Evolutionary conservation across 495 filamentous ascomycete species (phyloP).

Genomic region (Endocarpon pusillum): DNA sequence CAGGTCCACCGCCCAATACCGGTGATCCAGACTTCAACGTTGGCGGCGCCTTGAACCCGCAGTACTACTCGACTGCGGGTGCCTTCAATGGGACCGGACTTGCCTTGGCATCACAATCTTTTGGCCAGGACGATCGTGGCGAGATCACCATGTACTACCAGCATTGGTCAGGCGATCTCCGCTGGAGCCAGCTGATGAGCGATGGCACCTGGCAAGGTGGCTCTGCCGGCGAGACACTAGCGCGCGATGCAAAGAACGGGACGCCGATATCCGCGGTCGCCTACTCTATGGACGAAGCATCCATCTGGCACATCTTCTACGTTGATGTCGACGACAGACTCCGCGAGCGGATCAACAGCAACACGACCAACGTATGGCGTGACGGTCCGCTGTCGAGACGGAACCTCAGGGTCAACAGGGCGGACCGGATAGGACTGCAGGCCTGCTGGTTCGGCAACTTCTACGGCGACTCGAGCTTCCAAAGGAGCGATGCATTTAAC

Average conservation of each 20-base stretch:
- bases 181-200: slow-evolving; percentile 12
- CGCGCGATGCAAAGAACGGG: slow-evolving; percentile 17
- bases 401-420: slow-evolving; percentile 13
- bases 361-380: slow-evolving; percentile 15
- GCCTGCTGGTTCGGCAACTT: slow-evolving; percentile 22
- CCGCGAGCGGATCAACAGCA: slow-evolving; percentile 12
- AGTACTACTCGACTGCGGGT: slow-evolving; percentile 12
- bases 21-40: no score
- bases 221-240: slow-evolving; percentile 13
- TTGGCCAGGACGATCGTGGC: slow-evolving; percentile 9
- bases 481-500: no score
- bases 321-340: slow-evolving; percentile 14
- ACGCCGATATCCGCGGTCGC: slow-evolving; percentile 20
- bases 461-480: slow-evolving; percentile 15
- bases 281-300: slow-evolving; percentile 10
- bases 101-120: slow-evolving; percentile 19
- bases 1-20: no score
- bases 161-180: slow-evolving; percentile 15
- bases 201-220: slow-evolving; percentile 16
- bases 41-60: slow-evolving; percentile 3
- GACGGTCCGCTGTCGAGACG: slow-evolving; percentile 12
- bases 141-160: slow-evolving; percentile 20
- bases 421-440: slow-evolving; percentile 16
- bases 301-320: slow-evolving; percentile 18
- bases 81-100: slow-evolving; percentile 22